Conservation (phyloP, 179 eudicot genomes). For the Beta lomatogona region DNA sequence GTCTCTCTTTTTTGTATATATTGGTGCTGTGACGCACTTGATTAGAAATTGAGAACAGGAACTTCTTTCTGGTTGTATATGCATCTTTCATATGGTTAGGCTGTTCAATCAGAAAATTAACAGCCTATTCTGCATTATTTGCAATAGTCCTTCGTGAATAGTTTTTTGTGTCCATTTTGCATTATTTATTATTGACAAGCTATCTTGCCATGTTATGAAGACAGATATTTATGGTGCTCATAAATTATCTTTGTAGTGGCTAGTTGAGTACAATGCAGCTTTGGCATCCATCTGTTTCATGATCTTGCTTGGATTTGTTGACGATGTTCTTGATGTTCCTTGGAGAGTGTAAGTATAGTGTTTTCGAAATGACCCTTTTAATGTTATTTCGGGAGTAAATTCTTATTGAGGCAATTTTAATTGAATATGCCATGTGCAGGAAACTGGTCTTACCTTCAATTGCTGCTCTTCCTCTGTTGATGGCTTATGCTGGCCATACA, state of each 20-base stretch:
- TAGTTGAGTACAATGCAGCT: conserved; percentile 96
- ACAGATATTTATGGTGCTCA: conserved; percentile 8
- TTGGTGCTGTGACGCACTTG: not conserved
- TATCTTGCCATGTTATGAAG: not conserved
- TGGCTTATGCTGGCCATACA: conserved; percentile 99
- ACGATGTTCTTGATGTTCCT: conserved; percentile 92
- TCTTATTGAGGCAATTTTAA: not conserved
- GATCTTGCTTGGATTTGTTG: conserved; percentile 91
- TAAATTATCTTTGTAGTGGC: conserved; percentile 62
- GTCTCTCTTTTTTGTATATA: not conserved
- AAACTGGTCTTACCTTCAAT: conserved; percentile 85
- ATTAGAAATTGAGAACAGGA: not conserved
- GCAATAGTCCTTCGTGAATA: not conserved
- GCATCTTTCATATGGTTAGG: not conserved
- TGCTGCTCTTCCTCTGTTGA: conserved; percentile 93
- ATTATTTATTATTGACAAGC: not conserved
- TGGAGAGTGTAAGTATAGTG: conserved; percentile 94
- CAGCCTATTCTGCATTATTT: not conserved
- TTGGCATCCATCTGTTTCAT: conserved; percentile 94
- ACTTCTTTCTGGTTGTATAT: not conserved
- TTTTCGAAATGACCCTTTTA: not conserved
- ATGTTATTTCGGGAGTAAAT: not conserved
- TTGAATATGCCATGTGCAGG: conserved; percentile 52
- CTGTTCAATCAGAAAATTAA: not conserved
- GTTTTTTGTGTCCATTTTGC: not conserved